Evolutionary conservation across 495 filamentous ascomycete genomes (phyloP), one percentile per base, ranked within the genome.

Genomic region (Penicillium macrosclerotiorum): DNA sequence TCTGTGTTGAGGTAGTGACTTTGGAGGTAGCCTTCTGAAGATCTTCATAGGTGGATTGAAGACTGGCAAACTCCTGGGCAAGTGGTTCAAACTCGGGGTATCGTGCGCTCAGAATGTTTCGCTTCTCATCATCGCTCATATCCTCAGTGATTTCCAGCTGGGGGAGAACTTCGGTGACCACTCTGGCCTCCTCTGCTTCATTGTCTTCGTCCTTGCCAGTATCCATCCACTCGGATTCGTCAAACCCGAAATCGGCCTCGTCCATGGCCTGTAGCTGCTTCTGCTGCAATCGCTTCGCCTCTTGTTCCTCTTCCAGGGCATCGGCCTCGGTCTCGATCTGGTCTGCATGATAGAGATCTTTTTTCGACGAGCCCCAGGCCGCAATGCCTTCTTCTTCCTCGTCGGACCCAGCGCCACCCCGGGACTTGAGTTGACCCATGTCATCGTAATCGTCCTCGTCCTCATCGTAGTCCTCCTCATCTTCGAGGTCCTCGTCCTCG

Each of bases 31-130:
- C 76, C 26, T 79, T 51, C 23, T 72, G 63, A 13, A 87, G 68
- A n/a, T 75, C 65, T 26, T 69, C 58, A 42, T 91, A 76, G 4
- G 83, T 60, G 13, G 78, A 71, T 54, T 93, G 86, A 26, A 96
- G 68, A 17, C 80, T 73, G 41, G 84, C 59, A 51, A 92, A 88
- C 55, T 96, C 90, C 49, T 88, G 82, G 22, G 86, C 80, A 23
- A 98, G 68, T 24, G 83, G 85, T 46, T 91, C 84, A 55, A 96
- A 95, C 59, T 98, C 93, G 3, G 93, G 93, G 62, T 97, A 95
- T 62, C 87, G 74, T 5, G 81, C 75, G 47, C 84, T 82, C 37
- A 98, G 59, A 11, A 96, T 75, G 59, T 82, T 85, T 51, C 87
- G 65, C 52, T 84, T 78, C 57, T 96, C 91, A 30, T 86, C 83